Evolutionary conservation across 192 early-diverging fungal species (phyloP), one percentile per base, ranked within the genome.

Genomic region (Linnemannia zychae): DNA sequence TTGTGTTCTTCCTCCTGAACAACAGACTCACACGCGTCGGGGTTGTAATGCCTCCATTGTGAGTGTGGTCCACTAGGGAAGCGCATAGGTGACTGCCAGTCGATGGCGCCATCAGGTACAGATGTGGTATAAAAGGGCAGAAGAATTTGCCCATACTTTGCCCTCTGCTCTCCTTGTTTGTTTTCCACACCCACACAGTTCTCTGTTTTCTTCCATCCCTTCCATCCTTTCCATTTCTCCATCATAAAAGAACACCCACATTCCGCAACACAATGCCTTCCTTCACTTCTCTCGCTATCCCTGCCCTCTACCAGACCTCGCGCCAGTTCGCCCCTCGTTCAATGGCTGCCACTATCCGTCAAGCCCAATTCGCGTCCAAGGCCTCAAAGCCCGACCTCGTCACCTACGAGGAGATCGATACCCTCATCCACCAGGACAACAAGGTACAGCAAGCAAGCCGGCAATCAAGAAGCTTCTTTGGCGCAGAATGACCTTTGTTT

Each of bases 251-350:
- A 40, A 67, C 66, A 15, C 36, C 1, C 67, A 38, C 15, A 38
- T 67, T 6, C 31, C 18, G 28, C 12, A 57, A 7, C 22, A 66
- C 24, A 11, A 85, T 85, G 83, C 83, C 83, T 60, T 85, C 83
- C 37, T 85, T 79, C 50, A 79, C 83, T 33, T 85, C 83, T 7
- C 78, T 85, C 36, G 77, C 83, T 18, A 85, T 85, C 50, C 83
- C 83, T 22, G 83, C 83, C n/a, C 77, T 85, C 22, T 85, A 85
- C 78, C 83, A 85, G 53, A 75, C 83, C 40, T 85, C 83, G 28
- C 83, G 83, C 65, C 53, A 65, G 68, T 79, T 85, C 36, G 83
- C 70, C 6, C 83, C 83, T 17, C 77, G 83, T 9, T 85, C 83
- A 17, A 68, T 85, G 60, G 70, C 74, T 46, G 83, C 77, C 47